A percentile compares a stretch with the other conserved stretches of the same genome.
phyloP scores from a whole-genome alignment of 139 green algal species.

The Coelastrella sp. region DNA sequence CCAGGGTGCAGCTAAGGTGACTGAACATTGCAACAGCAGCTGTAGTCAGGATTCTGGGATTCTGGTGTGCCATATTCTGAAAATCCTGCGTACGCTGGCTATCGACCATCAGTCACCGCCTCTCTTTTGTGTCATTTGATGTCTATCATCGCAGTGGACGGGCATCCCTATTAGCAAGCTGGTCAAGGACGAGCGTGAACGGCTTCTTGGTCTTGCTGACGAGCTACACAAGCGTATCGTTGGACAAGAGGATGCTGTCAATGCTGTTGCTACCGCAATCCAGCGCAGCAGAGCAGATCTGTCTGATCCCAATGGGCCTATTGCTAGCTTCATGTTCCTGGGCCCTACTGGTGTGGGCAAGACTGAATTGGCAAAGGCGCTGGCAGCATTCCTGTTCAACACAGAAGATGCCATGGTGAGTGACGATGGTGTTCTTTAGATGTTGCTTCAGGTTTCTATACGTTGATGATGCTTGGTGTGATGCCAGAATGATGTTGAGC shows the following conservation, averaged over 20 bases:
- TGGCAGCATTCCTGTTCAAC: constrained; percentile 93
- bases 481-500: no score
- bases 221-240: constrained; percentile 58
- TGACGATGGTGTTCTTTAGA: no score
- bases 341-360: constrained; percentile 97
- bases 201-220: constrained; percentile 40
- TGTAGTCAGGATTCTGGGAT: no score
- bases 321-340: constrained; percentile 99
- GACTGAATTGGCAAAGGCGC: constrained; percentile 96
- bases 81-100: background rate
- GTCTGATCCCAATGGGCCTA: constrained; percentile 89
- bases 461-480: no score
- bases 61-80: no score
- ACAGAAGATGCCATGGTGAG: constrained; percentile 76
- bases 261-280: constrained; percentile 31
- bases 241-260: constrained; percentile 73
- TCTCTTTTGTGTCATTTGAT: background rate
- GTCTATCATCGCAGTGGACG: constrained; percentile 37
- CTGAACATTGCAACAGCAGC: no score
- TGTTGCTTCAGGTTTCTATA: no score
- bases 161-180: constrained; percentile 70
- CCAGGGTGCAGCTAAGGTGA: no score
- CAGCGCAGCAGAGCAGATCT: constrained; percentile 83
- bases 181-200: constrained; percentile 49
- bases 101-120: background rate